Evolutionary conservation across 2,329 filamentous ascomycete genomes (phyloP).

Genomic region (Ambrosiella cleistominuta): DNA sequence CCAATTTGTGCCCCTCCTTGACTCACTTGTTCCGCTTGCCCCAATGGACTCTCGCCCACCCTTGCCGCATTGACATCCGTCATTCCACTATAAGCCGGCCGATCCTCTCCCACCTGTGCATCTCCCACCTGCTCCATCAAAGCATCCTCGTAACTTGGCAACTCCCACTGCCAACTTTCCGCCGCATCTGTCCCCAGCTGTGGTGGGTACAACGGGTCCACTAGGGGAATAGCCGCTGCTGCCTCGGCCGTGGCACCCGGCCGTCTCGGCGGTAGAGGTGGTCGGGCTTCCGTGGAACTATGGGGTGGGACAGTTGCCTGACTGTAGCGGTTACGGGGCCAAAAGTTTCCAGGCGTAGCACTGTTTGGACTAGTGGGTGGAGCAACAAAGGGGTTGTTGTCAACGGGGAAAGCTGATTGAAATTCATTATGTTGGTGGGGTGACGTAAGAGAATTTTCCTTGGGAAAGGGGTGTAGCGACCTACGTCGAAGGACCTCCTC

Average conservation of each 20-base stretch:
- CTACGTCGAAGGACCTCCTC: background rate
- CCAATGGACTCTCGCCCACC: background rate
- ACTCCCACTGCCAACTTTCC: constrained; percentile 51
- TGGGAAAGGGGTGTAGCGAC: background rate
- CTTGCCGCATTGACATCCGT: constrained; percentile 33
- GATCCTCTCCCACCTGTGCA: constrained; percentile 41
- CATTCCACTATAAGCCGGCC: constrained; percentile 50
- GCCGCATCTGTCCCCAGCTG: constrained; percentile 31
- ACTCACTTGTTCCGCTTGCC: background rate
- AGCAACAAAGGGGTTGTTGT: too few relatives aligned
- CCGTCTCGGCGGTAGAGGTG: constrained; percentile 15
- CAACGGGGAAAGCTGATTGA: background rate
- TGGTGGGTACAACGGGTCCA: constrained; percentile 40
- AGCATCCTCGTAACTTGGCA: constrained; percentile 87
- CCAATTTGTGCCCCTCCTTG: background rate
- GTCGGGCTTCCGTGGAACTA: background rate
- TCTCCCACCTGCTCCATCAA: constrained; percentile 58
- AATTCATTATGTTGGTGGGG: background rate
- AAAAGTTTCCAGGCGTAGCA: too few relatives aligned
- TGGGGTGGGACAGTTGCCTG: too few relatives aligned
- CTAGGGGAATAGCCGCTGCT: constrained; percentile 18
- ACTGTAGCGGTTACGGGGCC: background rate
- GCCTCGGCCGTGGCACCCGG: constrained; percentile 13
- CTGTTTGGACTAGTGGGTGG: too few relatives aligned
- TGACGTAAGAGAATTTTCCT: background rate